Evolutionary conservation across 306 rosid species (phyloP).

Genomic region (Arachis hypogaea): DNA sequence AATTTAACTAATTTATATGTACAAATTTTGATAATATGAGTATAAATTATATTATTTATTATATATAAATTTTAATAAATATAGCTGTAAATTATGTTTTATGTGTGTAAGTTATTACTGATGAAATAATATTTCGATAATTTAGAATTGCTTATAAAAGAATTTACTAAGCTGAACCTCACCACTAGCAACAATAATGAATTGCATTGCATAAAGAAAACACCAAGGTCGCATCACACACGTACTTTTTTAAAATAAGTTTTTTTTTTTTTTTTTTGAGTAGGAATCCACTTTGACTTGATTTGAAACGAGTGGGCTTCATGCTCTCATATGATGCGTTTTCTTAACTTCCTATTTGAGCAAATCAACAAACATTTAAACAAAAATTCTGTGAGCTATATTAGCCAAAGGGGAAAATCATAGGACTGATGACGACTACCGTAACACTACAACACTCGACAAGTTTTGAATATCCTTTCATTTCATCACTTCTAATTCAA

Average conservation of each 20-base stretch:
- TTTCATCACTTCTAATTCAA: background rate
- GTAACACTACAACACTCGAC: constrained; percentile 14
- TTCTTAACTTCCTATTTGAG: constrained; percentile 34
- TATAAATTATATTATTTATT: no score
- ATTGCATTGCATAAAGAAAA: constrained; percentile 34
- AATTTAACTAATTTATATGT: no score
- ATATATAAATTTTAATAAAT: no score
- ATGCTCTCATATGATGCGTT: constrained; percentile 14
- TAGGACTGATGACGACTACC: background rate
- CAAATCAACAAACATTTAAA: constrained; percentile 16
- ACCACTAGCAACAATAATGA: no score
- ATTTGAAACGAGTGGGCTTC: constrained; percentile 25
- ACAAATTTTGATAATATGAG: no score
- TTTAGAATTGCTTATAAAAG: no score
- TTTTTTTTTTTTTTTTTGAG: constrained; percentile 7
- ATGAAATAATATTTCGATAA: no score
- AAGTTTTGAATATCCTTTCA: background rate
- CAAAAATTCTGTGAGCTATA: background rate
- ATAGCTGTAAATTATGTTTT: no score
- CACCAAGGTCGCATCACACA: constrained; percentile 25
- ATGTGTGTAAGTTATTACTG: no score
- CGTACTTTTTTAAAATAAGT: background rate
- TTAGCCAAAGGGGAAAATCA: constrained; percentile 39
- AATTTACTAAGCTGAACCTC: no score
- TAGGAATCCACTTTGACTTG: constrained; percentile 44